Base-by-base conservation (phyloP, 139 green algal species). In the Asterochloris sp. region DNA sequence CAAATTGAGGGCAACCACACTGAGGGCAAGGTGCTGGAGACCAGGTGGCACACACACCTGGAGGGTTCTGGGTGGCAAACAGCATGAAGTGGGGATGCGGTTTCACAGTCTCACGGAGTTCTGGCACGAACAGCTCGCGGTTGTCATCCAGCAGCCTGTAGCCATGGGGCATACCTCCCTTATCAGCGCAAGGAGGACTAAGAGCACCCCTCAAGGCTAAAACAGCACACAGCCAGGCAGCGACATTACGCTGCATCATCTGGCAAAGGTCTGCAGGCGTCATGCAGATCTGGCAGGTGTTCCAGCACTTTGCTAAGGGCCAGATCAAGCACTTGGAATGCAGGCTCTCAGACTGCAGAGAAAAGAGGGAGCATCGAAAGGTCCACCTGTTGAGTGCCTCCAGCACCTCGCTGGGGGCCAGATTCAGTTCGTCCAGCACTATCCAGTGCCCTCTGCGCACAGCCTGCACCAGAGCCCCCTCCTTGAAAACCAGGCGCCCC, bases 21-120 rank as follows among this genome's bases (percentile, higher is more conserved):
- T n/a, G n/a, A 54, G 4, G 6, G 38, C 38, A 54, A 54, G 38
- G 38, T 54, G 38, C 38, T 54, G 38, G 38, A 2, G 38, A 54
- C 38, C 38, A 54, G 38, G 69, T 27, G 69, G 69, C 21, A 29
- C 69, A 78, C 0, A 86, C 76, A 54, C 95, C 94, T 15, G 97
- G 92, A 14, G 97, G 97, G 89, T 99, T 99, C 85, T 99, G 95
- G 10, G 97, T 99, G 11, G 97, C 97, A 88, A 99, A 99, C 6
- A 99, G 95, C 95, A 99, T 97, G 89, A 99, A 99, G 90, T 98
- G 92, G 0, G 97, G 92, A 90, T 99, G 96, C 0, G 97, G 97
- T 27, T 88, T 89, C 27, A 99, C 91, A 24, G 91, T 93, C 90
- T 98, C 94, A 78, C 97, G 91, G 47, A 99, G 89, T 91, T 99